phyloP scores from a whole-genome alignment of 768 basidiomycete genomes.

The Scleroderma bovista region DNA sequence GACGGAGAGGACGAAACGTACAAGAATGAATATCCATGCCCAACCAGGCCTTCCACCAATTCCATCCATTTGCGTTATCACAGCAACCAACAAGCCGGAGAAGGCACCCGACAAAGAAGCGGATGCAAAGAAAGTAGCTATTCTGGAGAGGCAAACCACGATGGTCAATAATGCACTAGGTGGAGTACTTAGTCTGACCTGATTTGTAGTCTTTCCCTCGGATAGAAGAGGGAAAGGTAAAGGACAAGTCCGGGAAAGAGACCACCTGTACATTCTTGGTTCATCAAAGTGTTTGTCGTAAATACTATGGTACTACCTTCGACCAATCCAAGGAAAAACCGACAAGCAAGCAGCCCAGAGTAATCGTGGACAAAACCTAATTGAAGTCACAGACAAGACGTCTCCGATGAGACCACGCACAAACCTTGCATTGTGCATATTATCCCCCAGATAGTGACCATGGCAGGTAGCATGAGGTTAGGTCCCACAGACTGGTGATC shows the following conservation, averaged over 20 bases:
- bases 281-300: background rate
- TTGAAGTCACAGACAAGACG: background rate
- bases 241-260: slow-evolving; percentile 55
- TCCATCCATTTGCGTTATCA: slow-evolving; percentile 53
- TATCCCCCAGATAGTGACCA: slow-evolving; percentile 68
- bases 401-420: background rate
- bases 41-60: slow-evolving; percentile 48
- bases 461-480: slow-evolving; percentile 54
- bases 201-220: slow-evolving; percentile 23
- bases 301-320: slow-evolving; percentile 40
- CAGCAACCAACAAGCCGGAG: slow-evolving; percentile 59
- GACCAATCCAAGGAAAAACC: slow-evolving; percentile 46
- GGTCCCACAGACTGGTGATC: slow-evolving; percentile 38
- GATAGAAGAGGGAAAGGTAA: slow-evolving; percentile 49
- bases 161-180: slow-evolving; percentile 1
- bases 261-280: slow-evolving; percentile 32
- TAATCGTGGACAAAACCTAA: slow-evolving; percentile 42
- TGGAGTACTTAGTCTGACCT: slow-evolving; percentile 5
- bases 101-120: slow-evolving; percentile 50
- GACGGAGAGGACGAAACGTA: slow-evolving; percentile 11
- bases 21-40: slow-evolving; percentile 57
- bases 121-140: slow-evolving; percentile 35
- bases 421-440: slow-evolving; percentile 22
- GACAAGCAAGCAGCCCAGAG: slow-evolving; percentile 47
- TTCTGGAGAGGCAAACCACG: slow-evolving; percentile 16